Evolutionary conservation across 495 filamentous ascomycete genomes (phyloP), one percentile per base, ranked within the genome.

Genomic region (Polyplosphaeria fusca): DNA sequence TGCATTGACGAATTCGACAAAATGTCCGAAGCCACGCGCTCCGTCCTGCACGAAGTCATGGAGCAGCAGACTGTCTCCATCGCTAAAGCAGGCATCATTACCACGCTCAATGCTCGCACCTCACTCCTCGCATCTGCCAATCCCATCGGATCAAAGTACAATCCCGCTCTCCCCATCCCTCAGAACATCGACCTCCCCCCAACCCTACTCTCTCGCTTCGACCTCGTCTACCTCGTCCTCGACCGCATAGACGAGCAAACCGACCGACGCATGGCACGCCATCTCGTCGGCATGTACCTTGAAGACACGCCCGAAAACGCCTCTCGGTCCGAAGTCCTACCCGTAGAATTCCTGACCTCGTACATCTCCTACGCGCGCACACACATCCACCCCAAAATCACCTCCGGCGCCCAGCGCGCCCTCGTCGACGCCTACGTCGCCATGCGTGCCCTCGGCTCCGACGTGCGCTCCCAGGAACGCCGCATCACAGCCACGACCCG

Each of bases 1-100:
- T 98, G 93, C 69, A 98, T 98, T 70, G 93, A 98, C 64, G 93
- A 98, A 70, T 98, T 98, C 63, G 93, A 98, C 77, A 98, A 98
- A 72, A 98, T 98, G 93, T 91, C 86, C 48, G 93, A 98, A 51
- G 82, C 91, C 22, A 97, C 94, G 0, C 85, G 93, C 28, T 96
- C 91, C 2, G 93, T 97, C 9, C 79, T 98, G 28, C 93, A 98
- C 78, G 93, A 98, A 83, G 93, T 98, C 16, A 98, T 98, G 93
- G 93, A 98, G 68, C 93, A 98, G 72, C 93, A 98, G 75, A 98
- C 93, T 1, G 92, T 98, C 12, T 97, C 94, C 1, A 94, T 98
- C 55, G 93, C 93, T 55, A 98, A 98, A 76, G 93, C 93, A 1
- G 93, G 93, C 65, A 98, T 98, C 73, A 98, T 98, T 73, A 98